Evolutionary conservation across 2,329 filamentous ascomycete genomes (phyloP), one percentile per base, ranked within the genome.

Genomic region (Huntiella omanensis): DNA sequence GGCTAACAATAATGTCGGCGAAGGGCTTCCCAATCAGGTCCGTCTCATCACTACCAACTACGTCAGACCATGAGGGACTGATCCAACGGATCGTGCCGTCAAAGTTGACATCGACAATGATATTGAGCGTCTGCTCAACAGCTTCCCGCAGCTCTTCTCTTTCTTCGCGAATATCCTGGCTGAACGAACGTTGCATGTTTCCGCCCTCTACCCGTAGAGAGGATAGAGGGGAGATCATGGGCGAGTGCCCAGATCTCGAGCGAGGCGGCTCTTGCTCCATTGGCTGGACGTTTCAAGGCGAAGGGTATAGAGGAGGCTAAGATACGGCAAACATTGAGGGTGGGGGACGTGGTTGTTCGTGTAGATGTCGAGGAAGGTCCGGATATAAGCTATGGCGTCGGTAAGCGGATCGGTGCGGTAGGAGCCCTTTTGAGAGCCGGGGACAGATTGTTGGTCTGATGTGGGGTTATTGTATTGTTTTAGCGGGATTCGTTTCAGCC

Each of bases 11-110:
- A 43, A 95, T 63, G 47, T 94, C 82, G 47, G 82, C 72, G 52
- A 98, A 86, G 51, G 77, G 70, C 53, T 75, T 78, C 49, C 84
- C 84, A 54, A 82, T 71, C 43, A 95, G 76, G 5, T 74, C 70
- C 38, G 82, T 77, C 35, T 79, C 71, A 39, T 73, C 65, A 3
- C 83, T 88, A 49, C 91, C 91, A 50, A 96, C 80, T 43, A 98
- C 81, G 56, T 96, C 86, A 50, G 76, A 75, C 91, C 91, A 98
- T 12, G 88, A 95, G 10, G 87, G 84, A 60, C 88, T 96, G 55
- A 93, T 87, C 84, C 91, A 98, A 63, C 86, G 82, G 56, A 98
- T 81, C 51, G 77, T 81, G 53, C 85, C 85, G 58, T 95, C 83
- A 47, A 96, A 72, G 57, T 86, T 85, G 53, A 98, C 70, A 64